A percentile compares a stretch with the other conserved stretches of the same genome.
These are phyloP conservation scores for Moricandia arvensis DNA, from an alignment of 345 rosid genomes.

Conservation along the genomic window DNA sequence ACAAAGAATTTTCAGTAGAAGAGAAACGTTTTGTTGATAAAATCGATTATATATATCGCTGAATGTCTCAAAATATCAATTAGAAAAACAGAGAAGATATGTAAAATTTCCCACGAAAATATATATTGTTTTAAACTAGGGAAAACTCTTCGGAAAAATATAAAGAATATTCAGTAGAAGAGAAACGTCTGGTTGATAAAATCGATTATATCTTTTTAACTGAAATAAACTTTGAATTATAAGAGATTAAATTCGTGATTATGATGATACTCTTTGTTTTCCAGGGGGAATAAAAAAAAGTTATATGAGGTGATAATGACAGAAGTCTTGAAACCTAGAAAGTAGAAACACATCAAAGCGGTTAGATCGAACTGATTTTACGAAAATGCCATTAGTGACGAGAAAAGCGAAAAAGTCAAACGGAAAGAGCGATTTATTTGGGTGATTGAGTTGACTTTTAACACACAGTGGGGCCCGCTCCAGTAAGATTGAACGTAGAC, in stretches of 20 bases:
- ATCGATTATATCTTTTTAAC: background rate
- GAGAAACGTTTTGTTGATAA: background rate
- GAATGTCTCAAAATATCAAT: background rate
- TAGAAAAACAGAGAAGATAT: background rate
- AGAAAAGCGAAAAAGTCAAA: slow-evolving; percentile 27
- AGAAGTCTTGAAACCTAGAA: slow-evolving; percentile 9
- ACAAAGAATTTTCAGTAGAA: background rate
- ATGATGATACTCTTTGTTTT: background rate
- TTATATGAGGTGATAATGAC: slow-evolving; percentile 19
- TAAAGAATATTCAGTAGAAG: background rate
- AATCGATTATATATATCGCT: background rate
- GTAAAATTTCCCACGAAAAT: background rate
- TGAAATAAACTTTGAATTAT: background rate
- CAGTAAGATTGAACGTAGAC: slow-evolving; percentile 8
- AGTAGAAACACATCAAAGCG: slow-evolving; percentile 3
- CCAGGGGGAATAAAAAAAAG: background rate
- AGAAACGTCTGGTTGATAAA: background rate
- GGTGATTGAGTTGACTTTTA: slow-evolving; percentile 18
- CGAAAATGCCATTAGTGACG: slow-evolving; percentile 7
- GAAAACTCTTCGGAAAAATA: background rate
- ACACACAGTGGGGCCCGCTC: background rate
- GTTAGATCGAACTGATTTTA: background rate
- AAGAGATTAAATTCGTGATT: background rate
- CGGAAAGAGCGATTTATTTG: background rate
- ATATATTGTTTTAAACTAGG: background rate